phyloP scores from a whole-genome alignment of 1,284 basidiomycete species.

The Mycosarcoma maydis region DNA sequence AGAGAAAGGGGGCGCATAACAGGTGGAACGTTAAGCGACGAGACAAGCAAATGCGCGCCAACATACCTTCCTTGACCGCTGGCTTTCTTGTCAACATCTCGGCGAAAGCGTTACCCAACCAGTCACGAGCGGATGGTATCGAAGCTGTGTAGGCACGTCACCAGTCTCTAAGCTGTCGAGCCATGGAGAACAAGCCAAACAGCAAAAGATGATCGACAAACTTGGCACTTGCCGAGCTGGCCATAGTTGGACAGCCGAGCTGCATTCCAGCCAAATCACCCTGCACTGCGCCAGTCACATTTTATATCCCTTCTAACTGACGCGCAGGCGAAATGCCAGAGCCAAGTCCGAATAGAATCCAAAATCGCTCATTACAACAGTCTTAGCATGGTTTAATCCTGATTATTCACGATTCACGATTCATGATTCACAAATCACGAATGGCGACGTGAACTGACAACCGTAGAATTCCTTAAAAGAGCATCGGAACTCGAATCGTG shows the following conservation, averaged over 20 bases:
- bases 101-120: constrained; percentile 7
- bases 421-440: no score
- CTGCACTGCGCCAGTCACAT: constrained; percentile 17
- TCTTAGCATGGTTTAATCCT: no score
- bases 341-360: no score
- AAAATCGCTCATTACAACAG: no score
- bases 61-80: no score
- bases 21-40: no score
- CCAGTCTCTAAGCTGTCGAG: constrained; percentile 1
- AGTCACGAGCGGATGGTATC: not conserved
- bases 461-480: constrained; percentile 1
- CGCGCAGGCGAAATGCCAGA: not conserved
- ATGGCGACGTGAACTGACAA: no score
- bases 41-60: no score
- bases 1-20: no score
- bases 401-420: no score
- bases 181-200: not conserved
- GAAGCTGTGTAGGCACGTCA: not conserved
- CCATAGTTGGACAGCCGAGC: constrained; percentile 21
- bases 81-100: constrained; percentile 7
- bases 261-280: constrained; percentile 16
- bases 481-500: constrained; percentile 24
- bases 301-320: not conserved
- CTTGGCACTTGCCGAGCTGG: constrained; percentile 24
- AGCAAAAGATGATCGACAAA: constrained; percentile 32